Percentiles rank a stretch among this genome's conserved stretches.
Conservation (phyloP, 2,329 filamentous ascomycete species). For the Aspergillus carbonarius region DNA sequence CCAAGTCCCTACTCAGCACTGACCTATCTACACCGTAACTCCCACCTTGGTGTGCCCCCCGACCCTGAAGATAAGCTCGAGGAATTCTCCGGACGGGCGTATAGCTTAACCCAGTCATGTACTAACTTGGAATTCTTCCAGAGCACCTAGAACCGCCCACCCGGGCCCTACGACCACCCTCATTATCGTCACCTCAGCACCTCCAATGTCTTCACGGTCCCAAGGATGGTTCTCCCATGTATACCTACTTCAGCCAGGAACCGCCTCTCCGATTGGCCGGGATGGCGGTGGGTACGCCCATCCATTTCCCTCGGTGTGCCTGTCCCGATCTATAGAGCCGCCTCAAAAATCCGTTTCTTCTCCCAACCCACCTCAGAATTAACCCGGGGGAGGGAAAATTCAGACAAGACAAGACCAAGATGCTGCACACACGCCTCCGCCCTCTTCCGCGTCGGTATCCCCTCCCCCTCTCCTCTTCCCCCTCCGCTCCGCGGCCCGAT, state of each 20-base stretch:
- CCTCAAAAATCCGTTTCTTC: not conserved
- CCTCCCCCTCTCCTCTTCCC: not conserved
- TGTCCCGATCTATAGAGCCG: not conserved
- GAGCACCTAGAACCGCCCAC: not conserved
- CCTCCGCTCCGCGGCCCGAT: slow-evolving; percentile 18
- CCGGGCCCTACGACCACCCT: not conserved
- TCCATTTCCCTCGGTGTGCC: not conserved
- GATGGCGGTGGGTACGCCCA: not conserved
- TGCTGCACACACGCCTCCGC: slow-evolving; percentile 34
- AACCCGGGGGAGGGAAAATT: not conserved
- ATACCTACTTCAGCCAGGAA: not conserved
- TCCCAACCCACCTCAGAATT: not conserved
- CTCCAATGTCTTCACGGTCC: not conserved
- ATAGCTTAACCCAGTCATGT: not conserved
- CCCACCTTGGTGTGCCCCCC: not conserved
- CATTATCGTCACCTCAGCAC: not conserved
- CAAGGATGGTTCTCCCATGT: not conserved
- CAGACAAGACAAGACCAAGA: slow-evolving; percentile 7
- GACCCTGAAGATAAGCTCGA: not conserved
- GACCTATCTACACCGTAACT: not conserved
- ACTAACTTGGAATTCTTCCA: not conserved
- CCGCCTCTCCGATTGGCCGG: not conserved
- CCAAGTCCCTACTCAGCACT: too few species aligned
- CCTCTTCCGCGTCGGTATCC: slow-evolving; percentile 17
- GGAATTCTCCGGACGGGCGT: not conserved